Percentiles rank a stretch among this genome's conserved stretches.
Evolutionary conservation across 2,329 filamentous ascomycete genomes (phyloP).

Genomic region (Periconia sp.): DNA sequence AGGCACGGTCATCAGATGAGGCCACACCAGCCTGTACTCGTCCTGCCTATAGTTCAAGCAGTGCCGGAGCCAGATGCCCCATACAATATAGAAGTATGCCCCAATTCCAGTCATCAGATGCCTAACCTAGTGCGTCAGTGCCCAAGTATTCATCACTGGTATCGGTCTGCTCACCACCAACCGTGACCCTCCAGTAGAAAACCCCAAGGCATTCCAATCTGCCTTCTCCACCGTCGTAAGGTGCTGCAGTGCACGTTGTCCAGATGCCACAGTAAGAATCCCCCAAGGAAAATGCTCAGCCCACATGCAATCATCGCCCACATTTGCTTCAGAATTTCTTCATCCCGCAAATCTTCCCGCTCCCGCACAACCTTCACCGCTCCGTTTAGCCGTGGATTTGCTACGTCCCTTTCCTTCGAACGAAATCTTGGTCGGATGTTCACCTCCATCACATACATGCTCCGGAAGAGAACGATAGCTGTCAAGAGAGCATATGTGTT

Average conservation of each 20-base stretch:
- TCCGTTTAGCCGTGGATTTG: conserved; percentile 27
- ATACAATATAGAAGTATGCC: conserved; percentile 83
- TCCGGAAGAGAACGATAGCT: conserved; percentile 70
- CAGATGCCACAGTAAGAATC: conserved; percentile 78
- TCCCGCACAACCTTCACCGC: conserved; percentile 46
- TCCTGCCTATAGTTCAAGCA: conserved; percentile 76
- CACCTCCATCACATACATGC: conserved; percentile 78
- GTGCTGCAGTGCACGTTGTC: conserved; percentile 78
- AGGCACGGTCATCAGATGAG: conserved; percentile 62
- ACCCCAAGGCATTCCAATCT: conserved; percentile 79
- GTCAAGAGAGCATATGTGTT: conserved; percentile 78
- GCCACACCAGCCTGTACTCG: conserved; percentile 75
- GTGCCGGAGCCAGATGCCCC: conserved; percentile 81
- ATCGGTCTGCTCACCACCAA: conserved; percentile 65
- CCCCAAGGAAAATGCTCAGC: conserved; percentile 72
- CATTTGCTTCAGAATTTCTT: conserved; percentile 69
- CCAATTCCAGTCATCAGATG: conserved; percentile 82
- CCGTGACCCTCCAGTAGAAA: conserved; percentile 75
- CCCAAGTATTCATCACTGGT: neutral
- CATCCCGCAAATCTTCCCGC: conserved; percentile 62
- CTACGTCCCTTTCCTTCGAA: conserved; percentile 47
- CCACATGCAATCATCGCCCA: conserved; percentile 77
- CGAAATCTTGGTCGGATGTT: conserved; percentile 64
- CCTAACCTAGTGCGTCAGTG: conserved; percentile 45
- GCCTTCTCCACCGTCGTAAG: conserved; percentile 69